Conservation (phyloP, 768 basidiomycete genomes). For the Naganishia antarctica region DNA sequence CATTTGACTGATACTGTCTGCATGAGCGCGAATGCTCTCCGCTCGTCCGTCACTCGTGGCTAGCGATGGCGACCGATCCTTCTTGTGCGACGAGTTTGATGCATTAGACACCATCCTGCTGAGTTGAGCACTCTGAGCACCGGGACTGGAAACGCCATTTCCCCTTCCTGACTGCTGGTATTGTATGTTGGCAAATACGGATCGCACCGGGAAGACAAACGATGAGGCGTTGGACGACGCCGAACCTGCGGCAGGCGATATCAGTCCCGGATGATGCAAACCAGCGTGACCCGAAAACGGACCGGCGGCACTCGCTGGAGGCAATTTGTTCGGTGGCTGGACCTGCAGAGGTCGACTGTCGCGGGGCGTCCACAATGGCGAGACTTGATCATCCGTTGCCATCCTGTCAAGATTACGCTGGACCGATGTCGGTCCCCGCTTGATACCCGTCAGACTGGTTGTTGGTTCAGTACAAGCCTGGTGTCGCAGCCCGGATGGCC, state of each 20-base stretch:
- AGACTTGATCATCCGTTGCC: background rate
- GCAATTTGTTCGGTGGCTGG: background rate
- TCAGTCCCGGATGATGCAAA: background rate
- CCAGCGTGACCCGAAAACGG: too few relatives aligned
- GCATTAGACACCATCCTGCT: background rate
- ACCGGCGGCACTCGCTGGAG: too few relatives aligned
- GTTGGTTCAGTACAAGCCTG: too few relatives aligned
- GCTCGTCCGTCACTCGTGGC: background rate
- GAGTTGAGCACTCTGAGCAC: background rate
- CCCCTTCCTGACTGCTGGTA: background rate
- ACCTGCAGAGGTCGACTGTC: background rate
- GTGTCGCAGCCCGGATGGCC: too few relatives aligned
- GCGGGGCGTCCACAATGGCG: background rate
- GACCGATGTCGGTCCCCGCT: background rate
- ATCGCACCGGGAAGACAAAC: slow-evolving; percentile 29
- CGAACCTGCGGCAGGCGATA: slow-evolving; percentile 1
- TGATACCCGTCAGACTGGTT: background rate
- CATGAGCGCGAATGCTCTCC: slow-evolving; percentile 19
- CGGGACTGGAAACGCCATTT: background rate
- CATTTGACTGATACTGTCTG: slow-evolving; percentile 22
- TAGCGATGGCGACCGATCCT: slow-evolving; percentile 2
- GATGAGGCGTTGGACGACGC: slow-evolving; percentile 21
- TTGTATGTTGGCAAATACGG: slow-evolving; percentile 26
- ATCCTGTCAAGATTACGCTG: background rate
- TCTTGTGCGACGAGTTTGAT: background rate